Conservation (phyloP, 2,329 filamentous ascomycete species). For the Chaetomiaceae sp. region DNA sequence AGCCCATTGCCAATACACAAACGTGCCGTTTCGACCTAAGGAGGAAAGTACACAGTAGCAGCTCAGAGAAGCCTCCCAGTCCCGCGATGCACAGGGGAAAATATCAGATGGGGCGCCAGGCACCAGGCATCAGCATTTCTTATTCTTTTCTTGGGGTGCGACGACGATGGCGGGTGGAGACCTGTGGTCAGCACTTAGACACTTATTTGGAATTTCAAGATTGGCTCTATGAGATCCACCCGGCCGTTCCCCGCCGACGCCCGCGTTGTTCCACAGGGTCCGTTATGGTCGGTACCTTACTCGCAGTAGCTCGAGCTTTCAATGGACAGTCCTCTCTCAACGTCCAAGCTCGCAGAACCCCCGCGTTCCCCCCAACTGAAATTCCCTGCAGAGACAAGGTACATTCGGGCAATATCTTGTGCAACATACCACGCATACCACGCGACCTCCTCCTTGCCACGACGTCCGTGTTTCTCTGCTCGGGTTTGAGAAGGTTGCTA, state of each 20-base stretch:
- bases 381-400: background rate
- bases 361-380: background rate
- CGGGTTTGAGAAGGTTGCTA: background rate
- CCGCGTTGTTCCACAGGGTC: no score
- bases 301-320: no score
- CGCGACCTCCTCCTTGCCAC: background rate
- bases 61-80: no score
- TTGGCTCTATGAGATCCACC: no score
- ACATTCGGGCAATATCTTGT: background rate
- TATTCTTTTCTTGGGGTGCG: background rate
- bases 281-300: no score
- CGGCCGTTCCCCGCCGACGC: no score
- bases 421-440: background rate
- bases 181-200: slow-evolving; percentile 6
- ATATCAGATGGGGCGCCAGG: slow-evolving; percentile 2
- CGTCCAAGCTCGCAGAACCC: no score
- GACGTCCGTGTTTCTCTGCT: background rate
- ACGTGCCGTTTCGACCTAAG: no score
- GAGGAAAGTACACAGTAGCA: no score
- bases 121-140: slow-evolving; percentile 13
- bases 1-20: no score
- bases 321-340: no score
- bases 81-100: background rate
- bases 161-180: background rate
- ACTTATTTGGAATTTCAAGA: background rate